phyloP scores from a whole-genome alignment of 768 basidiomycete genomes.

The Russula brevipes region DNA sequence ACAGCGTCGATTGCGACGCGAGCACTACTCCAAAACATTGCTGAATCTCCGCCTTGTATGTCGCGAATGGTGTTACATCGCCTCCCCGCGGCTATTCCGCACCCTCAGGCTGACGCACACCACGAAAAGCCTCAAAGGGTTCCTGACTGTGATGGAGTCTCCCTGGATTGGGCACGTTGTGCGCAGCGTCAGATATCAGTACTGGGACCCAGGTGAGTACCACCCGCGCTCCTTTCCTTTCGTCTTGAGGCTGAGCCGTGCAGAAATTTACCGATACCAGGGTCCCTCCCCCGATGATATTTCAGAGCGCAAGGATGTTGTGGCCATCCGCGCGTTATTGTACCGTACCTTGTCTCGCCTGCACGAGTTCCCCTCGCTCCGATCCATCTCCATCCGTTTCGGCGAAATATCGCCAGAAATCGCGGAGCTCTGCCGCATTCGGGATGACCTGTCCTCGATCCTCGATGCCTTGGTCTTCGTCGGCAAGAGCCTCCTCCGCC shows the following conservation, averaged over 20 bases:
- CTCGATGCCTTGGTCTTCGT: conserved; percentile 6
- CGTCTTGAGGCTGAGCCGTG: not conserved
- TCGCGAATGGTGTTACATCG: conserved; percentile 8
- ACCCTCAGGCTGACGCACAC: conserved; percentile 16
- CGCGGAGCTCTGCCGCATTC: not conserved
- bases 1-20: not conserved
- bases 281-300: not conserved
- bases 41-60: conserved; percentile 11
- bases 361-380: conserved; percentile 12
- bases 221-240: not conserved
- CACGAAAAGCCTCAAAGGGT: conserved; percentile 5
- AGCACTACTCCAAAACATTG: not conserved
- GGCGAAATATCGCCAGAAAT: not conserved
- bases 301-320: not conserved
- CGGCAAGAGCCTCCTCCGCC: not conserved
- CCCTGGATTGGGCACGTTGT: conserved; percentile 10
- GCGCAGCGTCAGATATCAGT: conserved; percentile 9
- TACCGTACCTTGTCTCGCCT: conserved; percentile 2
- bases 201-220: conserved; percentile 20
- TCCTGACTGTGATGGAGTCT: conserved; percentile 3
- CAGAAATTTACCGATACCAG: conserved; percentile 15
- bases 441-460: conserved; percentile 9
- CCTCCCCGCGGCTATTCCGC: conserved; percentile 7
- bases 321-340: not conserved
- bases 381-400: conserved; percentile 13